Base-by-base conservation (phyloP, 768 basidiomycete species). In the Amanita rimosa region DNA sequence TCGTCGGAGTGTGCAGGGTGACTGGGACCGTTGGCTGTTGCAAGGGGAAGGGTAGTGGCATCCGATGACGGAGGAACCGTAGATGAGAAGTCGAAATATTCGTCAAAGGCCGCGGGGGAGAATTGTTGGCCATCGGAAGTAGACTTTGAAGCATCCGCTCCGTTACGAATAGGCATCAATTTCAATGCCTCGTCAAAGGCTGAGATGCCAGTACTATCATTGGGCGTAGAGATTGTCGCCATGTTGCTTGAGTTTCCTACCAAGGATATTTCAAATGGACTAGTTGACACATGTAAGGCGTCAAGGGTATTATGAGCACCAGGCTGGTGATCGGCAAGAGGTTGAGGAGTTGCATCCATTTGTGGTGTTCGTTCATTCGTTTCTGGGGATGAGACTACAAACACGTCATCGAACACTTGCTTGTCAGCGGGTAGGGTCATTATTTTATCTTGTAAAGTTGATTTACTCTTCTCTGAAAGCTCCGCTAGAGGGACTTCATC, bases 101-200 rank as follows among this genome's bases (percentile, higher is more conserved):
- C 72, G 16, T 74, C 73, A 38, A 74, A 74, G 13, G 62, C 76
- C 39, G 76, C 68, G 48, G 90, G 88, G 3, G 79, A 71, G 55
- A 86, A 78, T 19, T 40, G 37, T 3, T 38, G 26, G 17, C 36
- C 22, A 19, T 26, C n/a, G 38, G 47, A 14, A 26, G 31, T 38
- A 1, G 69, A 53, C 9, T 75, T 57, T 8, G 63, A 54, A 7
- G 63, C 58, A 33, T 62, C 66, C 27, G 61, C 59, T 40, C 36
- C 47, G 7, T 17, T 43, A 6, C 27, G 49, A 9, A 24, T 9
- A 0, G 77, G 63, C 17, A 77, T 64, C 52, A 74, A 78, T 14
- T 79, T 75, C 58, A 90, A 70, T 0, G 83, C 81, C 58, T 87
- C 85, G 57, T 90, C 86, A 55, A 89, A 86, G 44, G 77, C 85